Evolutionary conservation across 2,329 filamentous ascomycete genomes (phyloP), one percentile per base, ranked within the genome.

Genomic region (Pestalotiopsis fici): DNA sequence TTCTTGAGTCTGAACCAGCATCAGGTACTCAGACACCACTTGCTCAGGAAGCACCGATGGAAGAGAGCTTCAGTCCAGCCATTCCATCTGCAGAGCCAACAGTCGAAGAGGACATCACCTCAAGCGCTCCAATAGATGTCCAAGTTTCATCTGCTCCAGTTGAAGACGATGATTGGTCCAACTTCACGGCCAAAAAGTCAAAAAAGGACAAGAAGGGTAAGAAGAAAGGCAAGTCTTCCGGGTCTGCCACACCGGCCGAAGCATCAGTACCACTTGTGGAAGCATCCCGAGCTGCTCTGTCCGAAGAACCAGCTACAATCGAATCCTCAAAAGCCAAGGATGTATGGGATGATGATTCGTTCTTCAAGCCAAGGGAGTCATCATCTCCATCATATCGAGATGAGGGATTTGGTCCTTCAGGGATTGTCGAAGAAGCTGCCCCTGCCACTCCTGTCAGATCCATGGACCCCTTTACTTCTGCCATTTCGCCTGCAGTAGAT

Each of bases 191-290:
- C 6, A 78, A 79, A 66, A 59, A 66, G 12, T 66, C 64, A 21
- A 66, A 66, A 35, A 61, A 66, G 23, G 64, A 66, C 64, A 81
- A 81, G 75, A 73, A 73, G 67, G 69, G 59, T 25, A 64, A 68
- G 56, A 66, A 68, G 56, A 62, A 39, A 12, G 39, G 57, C 54
- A 61, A 68, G 47, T 28, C 59, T 27, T 56, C 55, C 5, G 59
- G 68, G 55, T 67, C 70, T 67, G 69, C 69, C 37, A 71, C 71
- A 70, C 55, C 65, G 55, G 18, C 25, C 12, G 71, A 71, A 57
- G 65, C 66, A 66, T 64, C 69, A 57, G 67, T 70, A 68, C 63
- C 63, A 28, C 18, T 27, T 31, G 23, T 6, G 21, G 43, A 55
- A 21, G 21, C 27, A 50, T n/a, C 47, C 13, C 43, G 25, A 64